Conservation (phyloP, 768 basidiomycete genomes). For the Neoboletus magnificus region DNA sequence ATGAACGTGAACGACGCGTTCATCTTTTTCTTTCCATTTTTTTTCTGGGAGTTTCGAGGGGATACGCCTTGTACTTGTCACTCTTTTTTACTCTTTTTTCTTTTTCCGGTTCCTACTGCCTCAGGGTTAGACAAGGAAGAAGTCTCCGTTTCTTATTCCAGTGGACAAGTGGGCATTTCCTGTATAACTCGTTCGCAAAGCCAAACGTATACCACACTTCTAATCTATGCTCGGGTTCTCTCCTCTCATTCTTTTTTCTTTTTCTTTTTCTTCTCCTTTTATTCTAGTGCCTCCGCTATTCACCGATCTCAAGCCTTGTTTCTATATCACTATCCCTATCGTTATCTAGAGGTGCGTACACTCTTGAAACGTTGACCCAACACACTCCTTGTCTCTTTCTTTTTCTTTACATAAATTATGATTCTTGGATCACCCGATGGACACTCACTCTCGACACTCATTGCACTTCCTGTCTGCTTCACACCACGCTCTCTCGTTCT, state of each 20-base stretch:
- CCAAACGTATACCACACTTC: slow-evolving; percentile 17
- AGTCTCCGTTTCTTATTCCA: background rate
- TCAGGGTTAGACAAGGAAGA: slow-evolving; percentile 2
- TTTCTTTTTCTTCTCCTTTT: background rate
- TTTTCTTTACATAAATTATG: background rate
- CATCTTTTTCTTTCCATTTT: background rate
- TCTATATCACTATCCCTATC: slow-evolving; percentile 4
- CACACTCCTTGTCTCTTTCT: slow-evolving; percentile 8
- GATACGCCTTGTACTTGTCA: slow-evolving; percentile 3
- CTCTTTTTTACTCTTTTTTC: background rate
- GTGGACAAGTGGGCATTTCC: slow-evolving; percentile 3
- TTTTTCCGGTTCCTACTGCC: slow-evolving; percentile 4
- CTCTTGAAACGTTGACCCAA: background rate
- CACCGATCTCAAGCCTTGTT: background rate
- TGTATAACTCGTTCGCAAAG: slow-evolving; percentile 9
- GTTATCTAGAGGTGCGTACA: background rate
- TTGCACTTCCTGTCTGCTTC: too few species aligned
- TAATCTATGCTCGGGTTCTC: slow-evolving; percentile 8
- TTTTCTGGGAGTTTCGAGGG: slow-evolving; percentile 8
- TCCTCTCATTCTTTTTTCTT: background rate
- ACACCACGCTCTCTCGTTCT: too few species aligned
- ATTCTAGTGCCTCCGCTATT: background rate
- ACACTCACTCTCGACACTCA: slow-evolving; percentile 7
- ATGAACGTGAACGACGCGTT: slow-evolving; percentile 15
- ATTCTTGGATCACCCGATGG: background rate